Percentiles rank a stretch among this genome's conserved stretches.
Evolutionary conservation across 495 filamentous ascomycete genomes (phyloP).

Genomic region (Neurospora cerealis): DNA sequence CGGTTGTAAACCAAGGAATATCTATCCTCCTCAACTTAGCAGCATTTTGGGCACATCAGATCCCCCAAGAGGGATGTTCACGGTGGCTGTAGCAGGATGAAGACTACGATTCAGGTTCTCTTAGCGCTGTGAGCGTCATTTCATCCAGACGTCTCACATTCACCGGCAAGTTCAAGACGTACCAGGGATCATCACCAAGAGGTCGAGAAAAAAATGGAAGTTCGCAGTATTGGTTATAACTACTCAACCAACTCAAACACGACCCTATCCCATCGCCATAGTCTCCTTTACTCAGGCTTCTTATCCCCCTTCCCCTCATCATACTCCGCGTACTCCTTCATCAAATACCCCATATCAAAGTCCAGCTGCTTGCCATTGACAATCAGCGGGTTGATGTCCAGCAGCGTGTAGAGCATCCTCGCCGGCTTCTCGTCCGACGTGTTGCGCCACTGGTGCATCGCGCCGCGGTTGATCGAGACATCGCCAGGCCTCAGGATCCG

Average conservation of each 20-base stretch:
- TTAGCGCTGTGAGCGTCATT: not conserved
- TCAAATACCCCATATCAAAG: not conserved
- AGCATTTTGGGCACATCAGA: not conserved
- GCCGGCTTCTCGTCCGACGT: not conserved
- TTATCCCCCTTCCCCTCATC: not conserved
- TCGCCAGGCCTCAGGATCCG: slow-evolving; percentile 38
- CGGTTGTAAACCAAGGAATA: not conserved
- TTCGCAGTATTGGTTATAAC: not conserved
- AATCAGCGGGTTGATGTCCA: not conserved
- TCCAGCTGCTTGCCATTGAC: not conserved
- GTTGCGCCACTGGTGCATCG: slow-evolving; percentile 57
- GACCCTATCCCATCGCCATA: not conserved
- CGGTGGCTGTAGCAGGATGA: not conserved
- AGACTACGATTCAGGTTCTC: not conserved
- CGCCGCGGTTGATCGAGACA: slow-evolving; percentile 45
- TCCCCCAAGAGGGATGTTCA: not conserved
- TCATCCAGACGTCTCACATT: not conserved
- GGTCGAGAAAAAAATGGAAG: not conserved
- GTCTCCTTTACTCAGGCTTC: not conserved
- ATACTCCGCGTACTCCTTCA: not conserved
- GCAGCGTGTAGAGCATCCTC: not conserved
- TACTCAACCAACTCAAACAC: not conserved
- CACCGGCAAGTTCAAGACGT: not conserved
- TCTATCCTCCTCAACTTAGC: not conserved
- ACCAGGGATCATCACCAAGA: not conserved